These are phyloP conservation scores for Oryza glaberrima DNA, from an alignment of 176 grass and related monocot genomes.

Conservation along the genomic window DNA sequence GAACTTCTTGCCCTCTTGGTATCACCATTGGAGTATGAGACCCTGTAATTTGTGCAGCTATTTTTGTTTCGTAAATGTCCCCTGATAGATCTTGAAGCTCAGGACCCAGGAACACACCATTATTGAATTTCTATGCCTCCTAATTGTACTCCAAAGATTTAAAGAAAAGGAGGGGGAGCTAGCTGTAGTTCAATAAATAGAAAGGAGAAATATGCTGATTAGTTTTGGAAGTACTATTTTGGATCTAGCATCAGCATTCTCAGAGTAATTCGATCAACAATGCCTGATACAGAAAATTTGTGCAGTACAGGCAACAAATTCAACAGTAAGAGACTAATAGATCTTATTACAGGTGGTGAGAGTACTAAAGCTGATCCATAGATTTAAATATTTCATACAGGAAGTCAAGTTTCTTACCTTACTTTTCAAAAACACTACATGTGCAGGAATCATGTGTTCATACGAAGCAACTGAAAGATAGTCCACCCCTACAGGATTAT, in stretches of 20 bases:
- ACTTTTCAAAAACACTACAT: slow-evolving; percentile 58
- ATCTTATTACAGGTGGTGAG: background rate
- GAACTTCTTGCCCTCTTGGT: background rate
- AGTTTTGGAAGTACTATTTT: background rate
- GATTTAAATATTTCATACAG: background rate
- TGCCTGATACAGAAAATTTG: background rate
- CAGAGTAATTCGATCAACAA: background rate
- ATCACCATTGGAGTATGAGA: background rate
- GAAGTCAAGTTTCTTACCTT: slow-evolving; percentile 26
- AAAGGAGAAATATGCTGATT: background rate
- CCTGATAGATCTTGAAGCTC: background rate
- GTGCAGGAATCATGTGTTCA: slow-evolving; percentile 49
- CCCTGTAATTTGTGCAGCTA: background rate
- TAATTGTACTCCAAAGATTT: background rate
- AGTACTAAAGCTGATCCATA: background rate
- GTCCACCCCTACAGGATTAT: slow-evolving; percentile 41
- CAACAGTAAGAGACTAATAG: background rate
- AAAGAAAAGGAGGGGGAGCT: background rate
- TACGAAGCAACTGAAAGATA: slow-evolving; percentile 53
- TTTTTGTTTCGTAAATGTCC: background rate
- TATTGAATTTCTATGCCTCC: background rate
- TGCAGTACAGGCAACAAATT: background rate
- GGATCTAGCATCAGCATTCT: background rate
- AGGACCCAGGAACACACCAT: background rate
- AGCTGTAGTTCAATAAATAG: background rate